A percentile compares a stretch with the other conserved stretches of the same genome.
These are phyloP conservation scores for Solanum etuberosum DNA, from an alignment of 257 asterid species.

Conservation along the genomic window DNA sequence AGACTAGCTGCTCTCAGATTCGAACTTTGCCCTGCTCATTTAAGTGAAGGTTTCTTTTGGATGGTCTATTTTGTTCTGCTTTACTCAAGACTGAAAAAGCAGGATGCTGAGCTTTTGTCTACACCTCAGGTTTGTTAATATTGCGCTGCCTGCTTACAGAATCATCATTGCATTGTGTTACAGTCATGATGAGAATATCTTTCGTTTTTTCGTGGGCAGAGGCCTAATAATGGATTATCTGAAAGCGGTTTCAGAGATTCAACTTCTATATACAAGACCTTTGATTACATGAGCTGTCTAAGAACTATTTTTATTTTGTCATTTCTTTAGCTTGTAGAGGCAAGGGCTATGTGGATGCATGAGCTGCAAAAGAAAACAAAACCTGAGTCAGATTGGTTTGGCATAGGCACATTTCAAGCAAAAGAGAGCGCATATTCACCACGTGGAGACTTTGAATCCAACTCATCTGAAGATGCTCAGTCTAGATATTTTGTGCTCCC, in stretches of 20 bases:
- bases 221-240: background rate
- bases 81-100: conserved; percentile 74
- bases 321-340: conserved; percentile 54
- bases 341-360: conserved; percentile 85
- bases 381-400: conserved; percentile 50
- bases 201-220: background rate
- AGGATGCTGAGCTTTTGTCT: conserved; percentile 61
- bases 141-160: background rate
- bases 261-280: background rate
- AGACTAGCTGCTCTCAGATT: conserved; percentile 90
- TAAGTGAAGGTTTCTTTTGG: conserved; percentile 93
- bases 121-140: conserved; percentile 64
- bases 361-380: conserved; percentile 78
- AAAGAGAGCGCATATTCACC: conserved; percentile 37
- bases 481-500: conserved; percentile 16
- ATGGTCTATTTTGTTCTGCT: conserved; percentile 95
- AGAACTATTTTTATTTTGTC: background rate
- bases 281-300: background rate
- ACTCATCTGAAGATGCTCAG: conserved; percentile 29
- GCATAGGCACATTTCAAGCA: conserved; percentile 24
- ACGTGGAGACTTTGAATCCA: conserved; percentile 21
- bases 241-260: background rate
- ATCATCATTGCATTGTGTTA: background rate
- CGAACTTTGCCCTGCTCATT: conserved; percentile 92
- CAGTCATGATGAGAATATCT: background rate